Evolutionary conservation across 257 asterid genomes (phyloP).

Genomic region (Solanum gandarillasii): DNA sequence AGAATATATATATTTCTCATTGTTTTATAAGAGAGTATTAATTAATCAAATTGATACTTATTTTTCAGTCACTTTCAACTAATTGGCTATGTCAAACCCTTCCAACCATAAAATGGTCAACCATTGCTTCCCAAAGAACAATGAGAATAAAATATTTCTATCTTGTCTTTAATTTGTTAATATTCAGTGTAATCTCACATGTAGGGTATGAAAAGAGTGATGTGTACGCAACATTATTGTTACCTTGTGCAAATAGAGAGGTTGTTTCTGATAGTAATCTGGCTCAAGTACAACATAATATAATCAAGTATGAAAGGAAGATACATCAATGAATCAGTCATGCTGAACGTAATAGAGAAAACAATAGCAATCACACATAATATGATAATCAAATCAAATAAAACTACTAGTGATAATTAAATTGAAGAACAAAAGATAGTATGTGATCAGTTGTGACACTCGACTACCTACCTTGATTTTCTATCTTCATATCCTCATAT

Average conservation of each 20-base stretch:
- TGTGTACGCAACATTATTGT: background rate
- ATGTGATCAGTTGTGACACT: background rate
- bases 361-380: background rate
- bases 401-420: background rate
- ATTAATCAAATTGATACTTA: background rate
- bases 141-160: background rate
- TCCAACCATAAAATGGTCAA: background rate
- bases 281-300: background rate
- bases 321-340: background rate
- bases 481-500: background rate
- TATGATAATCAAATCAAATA: background rate
- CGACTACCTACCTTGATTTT: background rate
- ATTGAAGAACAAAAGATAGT: background rate
- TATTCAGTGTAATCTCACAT: background rate
- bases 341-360: background rate
- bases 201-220: fast-evolving
- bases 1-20: background rate
- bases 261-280: background rate
- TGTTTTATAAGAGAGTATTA: background rate
- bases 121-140: background rate
- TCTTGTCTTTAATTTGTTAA: background rate
- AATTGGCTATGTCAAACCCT: background rate
- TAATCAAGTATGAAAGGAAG: background rate
- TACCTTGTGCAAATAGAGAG: background rate
- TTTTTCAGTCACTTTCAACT: background rate